A percentile compares a stretch with the other conserved stretches of the same genome.
Evolutionary conservation across 139 green algal species (phyloP).

Genomic region (Chlorella sp.): DNA sequence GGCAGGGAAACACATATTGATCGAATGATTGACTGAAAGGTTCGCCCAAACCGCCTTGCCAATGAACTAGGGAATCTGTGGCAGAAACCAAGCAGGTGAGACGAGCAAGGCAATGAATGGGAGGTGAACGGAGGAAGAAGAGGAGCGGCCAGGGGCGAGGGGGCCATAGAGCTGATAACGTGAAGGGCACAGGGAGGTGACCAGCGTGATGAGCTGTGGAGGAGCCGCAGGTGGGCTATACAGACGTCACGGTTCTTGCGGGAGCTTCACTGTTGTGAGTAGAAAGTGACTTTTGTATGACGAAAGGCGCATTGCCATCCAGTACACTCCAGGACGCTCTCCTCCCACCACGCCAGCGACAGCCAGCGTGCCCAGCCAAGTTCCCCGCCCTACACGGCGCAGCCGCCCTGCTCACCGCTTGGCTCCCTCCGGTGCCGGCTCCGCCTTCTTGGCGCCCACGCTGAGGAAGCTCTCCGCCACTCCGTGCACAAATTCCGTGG

Average conservation of each 20-base stretch:
- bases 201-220: too few relatives aligned
- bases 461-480: slow-evolving; percentile 92
- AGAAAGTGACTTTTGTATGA: too few relatives aligned
- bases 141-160: too few relatives aligned
- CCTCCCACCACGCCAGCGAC: neutral
- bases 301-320: too few relatives aligned
- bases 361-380: neutral
- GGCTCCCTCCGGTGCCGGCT: slow-evolving; percentile 18
- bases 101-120: neutral
- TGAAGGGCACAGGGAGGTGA: too few relatives aligned
- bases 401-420: slow-evolving; percentile 1
- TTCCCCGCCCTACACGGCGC: neutral
- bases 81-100: too few relatives aligned
- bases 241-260: too few relatives aligned
- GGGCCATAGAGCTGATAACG: too few relatives aligned
- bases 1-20: too few relatives aligned
- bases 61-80: slow-evolving; percentile 99
- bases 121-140: neutral
- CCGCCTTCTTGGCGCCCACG: slow-evolving; percentile 71
- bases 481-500: slow-evolving; percentile 95
- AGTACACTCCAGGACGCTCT: neutral
- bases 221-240: too few relatives aligned
- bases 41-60: slow-evolving; percentile 96
- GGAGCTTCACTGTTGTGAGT: too few relatives aligned
- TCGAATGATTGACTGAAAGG: too few relatives aligned